Conservation (phyloP, 768 basidiomycete genomes). For the Termitomyces sp. region DNA sequence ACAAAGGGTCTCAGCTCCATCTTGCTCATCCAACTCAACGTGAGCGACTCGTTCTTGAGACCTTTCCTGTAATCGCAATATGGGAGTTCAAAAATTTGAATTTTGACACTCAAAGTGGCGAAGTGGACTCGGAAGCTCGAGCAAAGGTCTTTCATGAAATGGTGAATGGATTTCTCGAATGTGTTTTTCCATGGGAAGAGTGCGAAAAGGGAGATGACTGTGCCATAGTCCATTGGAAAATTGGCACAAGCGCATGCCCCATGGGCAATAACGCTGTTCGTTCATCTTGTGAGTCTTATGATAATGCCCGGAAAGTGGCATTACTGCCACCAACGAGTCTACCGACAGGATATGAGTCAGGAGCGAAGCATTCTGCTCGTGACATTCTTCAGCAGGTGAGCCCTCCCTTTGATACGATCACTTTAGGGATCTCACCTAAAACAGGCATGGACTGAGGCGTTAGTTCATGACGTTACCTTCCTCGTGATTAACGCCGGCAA, state of each 20-base stretch:
- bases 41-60: not conserved
- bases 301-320: not conserved
- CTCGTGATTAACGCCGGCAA: not conserved
- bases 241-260: not conserved
- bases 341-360: not conserved
- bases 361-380: not conserved
- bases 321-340: not conserved
- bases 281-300: not conserved
- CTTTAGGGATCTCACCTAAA: too few species aligned
- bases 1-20: not conserved
- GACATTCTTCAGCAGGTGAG: slow-evolving; percentile 3
- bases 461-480: not conserved
- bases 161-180: not conserved
- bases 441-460: slow-evolving; percentile 2
- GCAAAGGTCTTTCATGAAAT: not conserved
- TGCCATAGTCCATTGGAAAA: not conserved
- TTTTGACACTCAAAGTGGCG: not conserved
- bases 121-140: not conserved
- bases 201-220: not conserved
- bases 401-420: not conserved
- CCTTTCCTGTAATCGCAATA: not conserved
- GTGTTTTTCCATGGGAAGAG: not conserved
- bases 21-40: not conserved
- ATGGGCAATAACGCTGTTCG: not conserved
- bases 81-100: not conserved